Evolutionary conservation across 169 alveolate species (phyloP).

Genomic region (Plasmodium vivax): DNA sequence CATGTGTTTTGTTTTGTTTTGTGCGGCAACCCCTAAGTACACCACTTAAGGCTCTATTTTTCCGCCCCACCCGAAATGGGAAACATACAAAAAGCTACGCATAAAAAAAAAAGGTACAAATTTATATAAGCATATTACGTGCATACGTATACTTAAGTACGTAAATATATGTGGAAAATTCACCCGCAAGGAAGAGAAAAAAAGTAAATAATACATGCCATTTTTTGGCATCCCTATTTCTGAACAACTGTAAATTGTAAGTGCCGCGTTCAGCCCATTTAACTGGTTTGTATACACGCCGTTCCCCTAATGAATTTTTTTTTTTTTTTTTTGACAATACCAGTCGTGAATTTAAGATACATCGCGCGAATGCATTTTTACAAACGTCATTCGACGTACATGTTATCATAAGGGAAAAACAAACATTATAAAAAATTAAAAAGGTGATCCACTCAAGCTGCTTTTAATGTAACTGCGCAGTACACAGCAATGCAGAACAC

Average conservation of each 20-base stretch:
- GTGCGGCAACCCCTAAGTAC: conserved; percentile 8
- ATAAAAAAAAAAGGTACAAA: background rate
- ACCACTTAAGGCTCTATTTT: conserved; percentile 73
- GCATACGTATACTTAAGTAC: background rate
- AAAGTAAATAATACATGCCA: background rate
- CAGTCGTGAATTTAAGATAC: background rate
- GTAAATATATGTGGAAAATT: background rate
- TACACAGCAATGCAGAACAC: background rate
- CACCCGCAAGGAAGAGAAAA: background rate
- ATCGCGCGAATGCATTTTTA: background rate
- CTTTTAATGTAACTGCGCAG: background rate
- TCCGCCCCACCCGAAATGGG: background rate
- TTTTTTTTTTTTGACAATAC: background rate
- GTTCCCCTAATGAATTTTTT: background rate
- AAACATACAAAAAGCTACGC: background rate
- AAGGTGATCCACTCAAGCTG: background rate
- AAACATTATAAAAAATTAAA: background rate
- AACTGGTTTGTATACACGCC: background rate
- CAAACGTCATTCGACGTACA: background rate
- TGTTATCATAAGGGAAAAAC: background rate
- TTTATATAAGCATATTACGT: background rate
- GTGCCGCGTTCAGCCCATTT: background rate
- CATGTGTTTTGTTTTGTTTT: background rate
- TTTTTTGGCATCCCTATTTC: background rate
- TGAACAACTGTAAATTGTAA: background rate